phyloP scores from a whole-genome alignment of 139 green algal species.

The Chlamydomonas incerta region DNA sequence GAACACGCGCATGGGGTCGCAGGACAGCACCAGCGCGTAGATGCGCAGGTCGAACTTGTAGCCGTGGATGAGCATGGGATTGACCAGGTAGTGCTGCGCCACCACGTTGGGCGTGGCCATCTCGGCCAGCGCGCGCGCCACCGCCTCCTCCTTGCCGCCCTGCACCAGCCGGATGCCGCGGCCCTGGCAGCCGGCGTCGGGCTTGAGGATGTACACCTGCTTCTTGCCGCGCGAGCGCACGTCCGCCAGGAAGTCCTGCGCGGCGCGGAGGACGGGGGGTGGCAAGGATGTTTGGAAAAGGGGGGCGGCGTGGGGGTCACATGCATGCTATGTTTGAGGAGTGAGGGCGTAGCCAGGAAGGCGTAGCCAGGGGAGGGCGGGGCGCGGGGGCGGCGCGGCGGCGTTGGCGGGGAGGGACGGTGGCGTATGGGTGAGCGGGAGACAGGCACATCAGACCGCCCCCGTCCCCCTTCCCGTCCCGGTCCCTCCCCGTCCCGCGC shows the following conservation, averaged over 20 bases:
- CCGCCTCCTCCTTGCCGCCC: constrained; percentile 48
- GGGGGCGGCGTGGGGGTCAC: too few relatives aligned
- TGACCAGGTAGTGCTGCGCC: constrained; percentile 72
- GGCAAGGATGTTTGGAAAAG: too few relatives aligned
- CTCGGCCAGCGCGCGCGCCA: constrained; percentile 39
- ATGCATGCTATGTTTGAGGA: too few relatives aligned
- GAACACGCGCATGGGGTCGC: constrained; percentile 61
- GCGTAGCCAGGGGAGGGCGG: too few relatives aligned
- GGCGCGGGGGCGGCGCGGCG: too few relatives aligned
- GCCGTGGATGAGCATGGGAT: constrained; percentile 68
- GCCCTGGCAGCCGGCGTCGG: constrained; percentile 85
- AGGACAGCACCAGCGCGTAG: constrained; percentile 71
- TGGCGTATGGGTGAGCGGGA: too few relatives aligned
- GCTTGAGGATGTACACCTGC: constrained; percentile 88
- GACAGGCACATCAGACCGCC: too few relatives aligned
- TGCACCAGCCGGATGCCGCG: constrained; percentile 81
- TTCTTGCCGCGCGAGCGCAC: constrained; percentile 58
- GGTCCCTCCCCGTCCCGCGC: background rate
- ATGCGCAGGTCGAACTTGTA: constrained; percentile 88
- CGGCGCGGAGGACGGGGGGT: too few relatives aligned
- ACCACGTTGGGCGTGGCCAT: constrained; percentile 66
- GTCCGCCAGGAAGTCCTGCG: constrained; percentile 67
- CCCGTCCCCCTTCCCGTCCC: background rate
- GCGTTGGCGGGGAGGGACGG: too few relatives aligned
- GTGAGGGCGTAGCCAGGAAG: too few relatives aligned